Evolutionary conservation across 2,329 filamentous ascomycete species (phyloP).

Genomic region (Trichoderma harzianum): DNA sequence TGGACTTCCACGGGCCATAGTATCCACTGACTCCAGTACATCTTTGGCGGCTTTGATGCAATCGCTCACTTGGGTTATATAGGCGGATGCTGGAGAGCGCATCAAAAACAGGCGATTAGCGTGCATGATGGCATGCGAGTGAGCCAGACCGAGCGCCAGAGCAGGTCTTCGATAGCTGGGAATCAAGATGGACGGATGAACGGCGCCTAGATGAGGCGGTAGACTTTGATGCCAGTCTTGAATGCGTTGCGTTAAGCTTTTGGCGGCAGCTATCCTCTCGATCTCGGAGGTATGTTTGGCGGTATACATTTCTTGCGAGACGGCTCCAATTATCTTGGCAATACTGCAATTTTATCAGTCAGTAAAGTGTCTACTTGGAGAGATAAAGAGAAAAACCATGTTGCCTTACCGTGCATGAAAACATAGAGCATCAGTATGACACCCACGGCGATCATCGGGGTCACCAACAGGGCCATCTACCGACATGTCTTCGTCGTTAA

Average conservation of each 20-base stretch:
- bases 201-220: constrained; percentile 41
- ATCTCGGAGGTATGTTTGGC: constrained; percentile 34
- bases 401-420: constrained; percentile 40
- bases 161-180: constrained; percentile 47
- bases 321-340: constrained; percentile 37
- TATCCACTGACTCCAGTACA: constrained; percentile 43
- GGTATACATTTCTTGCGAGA: constrained; percentile 40
- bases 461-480: background rate
- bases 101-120: constrained; percentile 54
- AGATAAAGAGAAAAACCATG: accelerated
- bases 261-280: constrained; percentile 37
- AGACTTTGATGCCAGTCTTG: constrained; percentile 39
- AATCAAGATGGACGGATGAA: constrained; percentile 45
- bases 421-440: constrained; percentile 47
- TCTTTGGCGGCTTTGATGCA: constrained; percentile 47
- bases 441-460: constrained; percentile 33
- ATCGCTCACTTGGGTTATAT: constrained; percentile 32
- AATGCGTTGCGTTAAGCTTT: constrained; percentile 38
- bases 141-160: constrained; percentile 50
- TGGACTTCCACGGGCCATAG: constrained; percentile 36
- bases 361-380: background rate
- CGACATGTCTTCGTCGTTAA: constrained; percentile 57
- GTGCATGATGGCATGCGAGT: constrained; percentile 55
- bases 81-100: constrained; percentile 24
- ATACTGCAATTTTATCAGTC: constrained; percentile 27